Base-by-base conservation (phyloP, 139 green algal species). In the Volvox africanus region DNA sequence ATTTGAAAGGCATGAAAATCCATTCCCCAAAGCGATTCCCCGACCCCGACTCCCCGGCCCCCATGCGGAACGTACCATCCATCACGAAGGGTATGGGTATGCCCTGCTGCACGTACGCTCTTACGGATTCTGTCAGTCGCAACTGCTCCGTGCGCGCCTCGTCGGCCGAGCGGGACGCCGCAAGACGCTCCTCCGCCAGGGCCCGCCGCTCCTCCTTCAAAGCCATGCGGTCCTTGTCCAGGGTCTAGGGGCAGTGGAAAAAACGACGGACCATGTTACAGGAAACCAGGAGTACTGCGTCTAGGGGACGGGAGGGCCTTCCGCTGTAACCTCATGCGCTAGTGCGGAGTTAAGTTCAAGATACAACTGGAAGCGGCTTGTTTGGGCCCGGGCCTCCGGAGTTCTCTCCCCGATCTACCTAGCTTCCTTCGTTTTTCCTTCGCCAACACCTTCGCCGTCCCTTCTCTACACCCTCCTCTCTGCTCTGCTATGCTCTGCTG, bases 71-170 rank as follows among this genome's bases (percentile, higher is more conserved):
- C 80, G 55, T 65, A 92, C 89, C 71, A 22, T 94, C 82, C 68
- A 95, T 33, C 28, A 36, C 55, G 79, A 95, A 93, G 83, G 93
- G 91, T 21, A 95, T 93, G 84, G 93, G 93, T 35, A 95, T 80
- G 35, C 93, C 93, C 78, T 93, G 88, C 37, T 82, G 24, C 37
- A 95, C 61, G 62, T 92, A 95, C 26, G 21, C 30, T 5, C 88
- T 83, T 22, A 95, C 91, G 0, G 93, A 71, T 20, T 95, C 93
- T 1, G 79, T 62, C 62, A 95, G 93, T 85, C 86, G 50, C 62
- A 91, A 24, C 85, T 93, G 91, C 61, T 86, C 67, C 1, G 62
- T 80, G 0, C 93, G 83, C 24, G 79, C 78, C 20, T 75, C 76
- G 20, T 92, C 93, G 6, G 91, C 88, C 0, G 88, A 83, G 26